phyloP scores from a whole-genome alignment of 2,329 filamentous ascomycete species.

The Phyllosticta citriasiana region DNA sequence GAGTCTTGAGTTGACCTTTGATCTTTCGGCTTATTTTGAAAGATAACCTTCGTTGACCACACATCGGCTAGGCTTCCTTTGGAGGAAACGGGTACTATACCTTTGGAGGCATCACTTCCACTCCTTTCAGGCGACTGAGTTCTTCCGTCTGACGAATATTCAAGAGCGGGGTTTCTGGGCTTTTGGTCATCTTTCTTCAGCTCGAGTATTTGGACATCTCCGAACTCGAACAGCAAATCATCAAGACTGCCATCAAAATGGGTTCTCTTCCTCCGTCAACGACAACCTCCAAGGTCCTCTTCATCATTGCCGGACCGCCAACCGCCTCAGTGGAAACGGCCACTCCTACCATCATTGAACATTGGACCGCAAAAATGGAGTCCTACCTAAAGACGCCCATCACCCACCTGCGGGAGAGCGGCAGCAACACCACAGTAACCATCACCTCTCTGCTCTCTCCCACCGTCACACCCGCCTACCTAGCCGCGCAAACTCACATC shows the following conservation, averaged over 20 bases:
- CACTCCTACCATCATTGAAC: neutral
- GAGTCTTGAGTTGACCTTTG: neutral
- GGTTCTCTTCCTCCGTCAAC: neutral
- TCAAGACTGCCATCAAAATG: neutral
- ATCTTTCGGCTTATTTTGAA: neutral
- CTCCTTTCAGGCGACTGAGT: neutral
- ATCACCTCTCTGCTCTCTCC: slow-evolving; percentile 3
- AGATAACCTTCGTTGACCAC: neutral
- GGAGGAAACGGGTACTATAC: neutral
- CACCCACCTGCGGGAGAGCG: neutral
- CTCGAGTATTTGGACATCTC: neutral
- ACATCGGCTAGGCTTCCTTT: neutral
- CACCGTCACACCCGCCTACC: neutral
- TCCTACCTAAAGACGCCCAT: neutral
- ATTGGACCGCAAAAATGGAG: slow-evolving; percentile 6
- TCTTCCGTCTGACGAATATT: neutral
- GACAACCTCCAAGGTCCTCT: slow-evolving; percentile 1
- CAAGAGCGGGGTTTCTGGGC: neutral
- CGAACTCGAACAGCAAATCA: neutral
- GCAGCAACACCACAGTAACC: neutral
- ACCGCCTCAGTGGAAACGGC: neutral
- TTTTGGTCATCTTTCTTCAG: neutral
- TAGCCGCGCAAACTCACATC: slow-evolving; percentile 7
- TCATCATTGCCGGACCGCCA: slow-evolving; percentile 2
- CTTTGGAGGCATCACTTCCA: neutral